Evolutionary conservation across 2,329 filamentous ascomycete genomes (phyloP).

Genomic region (Ceratocystis destructans): DNA sequence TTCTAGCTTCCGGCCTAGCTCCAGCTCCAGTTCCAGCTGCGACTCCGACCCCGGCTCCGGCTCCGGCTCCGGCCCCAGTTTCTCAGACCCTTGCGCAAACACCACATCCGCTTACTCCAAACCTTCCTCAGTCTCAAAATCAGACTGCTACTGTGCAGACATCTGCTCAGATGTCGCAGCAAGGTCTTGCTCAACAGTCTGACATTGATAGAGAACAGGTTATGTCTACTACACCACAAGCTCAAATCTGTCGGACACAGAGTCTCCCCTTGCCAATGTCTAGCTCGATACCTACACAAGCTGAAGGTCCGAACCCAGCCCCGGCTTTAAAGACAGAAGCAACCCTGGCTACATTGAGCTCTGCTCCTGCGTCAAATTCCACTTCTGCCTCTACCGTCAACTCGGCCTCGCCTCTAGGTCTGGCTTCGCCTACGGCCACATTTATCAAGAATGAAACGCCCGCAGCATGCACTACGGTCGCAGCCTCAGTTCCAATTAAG

Average conservation of each 20-base stretch:
- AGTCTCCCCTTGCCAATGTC: background rate
- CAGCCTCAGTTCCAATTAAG: slow-evolving; percentile 13
- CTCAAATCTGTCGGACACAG: background rate
- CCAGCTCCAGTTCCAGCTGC: background rate
- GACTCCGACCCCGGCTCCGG: background rate
- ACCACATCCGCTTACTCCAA: background rate
- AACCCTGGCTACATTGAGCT: background rate
- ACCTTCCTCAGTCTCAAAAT: background rate
- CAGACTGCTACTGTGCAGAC: background rate
- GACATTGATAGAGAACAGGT: background rate
- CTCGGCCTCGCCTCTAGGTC: background rate
- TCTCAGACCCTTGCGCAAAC: background rate
- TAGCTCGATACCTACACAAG: background rate
- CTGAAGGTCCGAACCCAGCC: background rate
- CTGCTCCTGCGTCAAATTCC: background rate
- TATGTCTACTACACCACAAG: background rate
- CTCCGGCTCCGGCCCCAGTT: background rate
- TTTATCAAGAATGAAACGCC: background rate
- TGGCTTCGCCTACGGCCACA: background rate
- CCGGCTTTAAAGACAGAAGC: background rate
- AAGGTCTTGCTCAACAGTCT: background rate
- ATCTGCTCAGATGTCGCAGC: background rate
- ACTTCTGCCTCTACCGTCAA: background rate
- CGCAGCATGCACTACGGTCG: slow-evolving; percentile 8
- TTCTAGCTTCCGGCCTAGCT: background rate